phyloP scores from a whole-genome alignment of 2,329 filamentous ascomycete species.

The Cercospora zeae-maydis region DNA sequence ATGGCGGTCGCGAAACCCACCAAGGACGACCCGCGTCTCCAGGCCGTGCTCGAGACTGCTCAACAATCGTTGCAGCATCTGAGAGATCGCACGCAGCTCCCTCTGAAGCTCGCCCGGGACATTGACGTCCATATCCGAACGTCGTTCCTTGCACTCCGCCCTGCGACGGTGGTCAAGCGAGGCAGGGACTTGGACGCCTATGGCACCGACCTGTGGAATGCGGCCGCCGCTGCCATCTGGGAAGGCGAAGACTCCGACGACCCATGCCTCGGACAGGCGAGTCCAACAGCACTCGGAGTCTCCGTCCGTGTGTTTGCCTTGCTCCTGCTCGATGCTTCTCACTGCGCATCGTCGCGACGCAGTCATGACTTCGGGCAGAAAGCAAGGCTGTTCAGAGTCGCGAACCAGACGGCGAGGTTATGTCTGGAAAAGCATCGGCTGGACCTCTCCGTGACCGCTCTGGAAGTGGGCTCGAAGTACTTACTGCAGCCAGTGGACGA shows the following conservation, averaged over 20 bases:
- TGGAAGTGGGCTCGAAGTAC: constrained; percentile 62
- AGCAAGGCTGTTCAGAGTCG: constrained; percentile 62
- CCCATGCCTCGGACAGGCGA: constrained; percentile 3
- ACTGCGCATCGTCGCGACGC: constrained; percentile 34
- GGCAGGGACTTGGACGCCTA: constrained; percentile 52
- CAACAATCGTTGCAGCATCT: constrained; percentile 15
- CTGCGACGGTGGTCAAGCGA: constrained; percentile 29
- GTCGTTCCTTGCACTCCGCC: constrained; percentile 16
- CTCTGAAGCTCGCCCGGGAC: constrained; percentile 20
- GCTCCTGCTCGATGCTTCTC: constrained; percentile 60
- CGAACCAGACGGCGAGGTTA: constrained; percentile 60
- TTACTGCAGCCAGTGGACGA: constrained; percentile 13
- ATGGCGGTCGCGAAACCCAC: constrained; percentile 25
- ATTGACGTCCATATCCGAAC: constrained; percentile 22
- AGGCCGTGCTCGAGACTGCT: constrained; percentile 20
- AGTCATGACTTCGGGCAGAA: constrained; percentile 31
- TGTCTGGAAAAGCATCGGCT: constrained; percentile 61
- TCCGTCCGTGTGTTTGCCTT: constrained; percentile 60
- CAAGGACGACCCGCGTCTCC: constrained; percentile 26
- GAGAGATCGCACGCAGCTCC: constrained; percentile 18
- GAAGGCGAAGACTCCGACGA: constrained; percentile 9
- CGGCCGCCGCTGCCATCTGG: constrained; percentile 51
- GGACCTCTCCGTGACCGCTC: constrained; percentile 56
- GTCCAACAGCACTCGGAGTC: constrained; percentile 17
- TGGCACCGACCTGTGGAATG: constrained; percentile 64